These are phyloP conservation scores for Populus alba DNA, from an alignment of 345 rosid genomes.

Conservation along the genomic window DNA sequence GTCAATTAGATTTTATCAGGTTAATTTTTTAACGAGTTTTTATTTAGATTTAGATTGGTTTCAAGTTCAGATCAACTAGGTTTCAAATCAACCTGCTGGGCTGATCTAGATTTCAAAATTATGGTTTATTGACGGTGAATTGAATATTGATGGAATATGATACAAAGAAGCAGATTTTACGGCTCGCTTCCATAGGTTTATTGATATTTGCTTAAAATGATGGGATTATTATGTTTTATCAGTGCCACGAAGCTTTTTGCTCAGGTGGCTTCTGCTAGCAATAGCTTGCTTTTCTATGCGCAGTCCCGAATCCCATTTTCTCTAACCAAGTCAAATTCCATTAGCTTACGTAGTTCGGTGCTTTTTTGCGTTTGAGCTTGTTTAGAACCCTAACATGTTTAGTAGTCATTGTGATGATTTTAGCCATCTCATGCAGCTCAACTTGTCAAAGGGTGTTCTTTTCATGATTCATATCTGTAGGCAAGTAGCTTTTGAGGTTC, in stretches of 20 bases:
- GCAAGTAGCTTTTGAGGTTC: neutral
- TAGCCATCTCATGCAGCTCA: neutral
- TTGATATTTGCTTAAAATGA: neutral
- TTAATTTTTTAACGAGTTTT: too few species aligned
- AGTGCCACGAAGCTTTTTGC: neutral
- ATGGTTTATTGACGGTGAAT: conserved; percentile 30
- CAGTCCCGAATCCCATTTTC: neutral
- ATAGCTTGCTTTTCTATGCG: conserved; percentile 15
- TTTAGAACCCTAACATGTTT: neutral
- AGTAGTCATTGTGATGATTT: neutral
- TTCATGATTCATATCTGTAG: neutral
- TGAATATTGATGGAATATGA: conserved; percentile 22
- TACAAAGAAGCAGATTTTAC: conserved; percentile 73
- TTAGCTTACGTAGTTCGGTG: neutral
- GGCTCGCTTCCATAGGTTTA: conserved; percentile 38
- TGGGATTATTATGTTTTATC: too few species aligned
- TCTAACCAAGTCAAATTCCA: neutral
- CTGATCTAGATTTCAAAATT: too few species aligned
- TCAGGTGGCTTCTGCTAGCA: neutral
- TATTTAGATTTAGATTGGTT: too few species aligned
- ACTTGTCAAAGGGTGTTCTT: neutral
- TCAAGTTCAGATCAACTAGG: too few species aligned
- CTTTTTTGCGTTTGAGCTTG: neutral
- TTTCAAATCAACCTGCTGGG: too few species aligned
- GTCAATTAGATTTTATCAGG: too few species aligned